Percentiles rank a stretch among this genome's conserved stretches.
Conservation (phyloP, 805 yeast species). For the Yamadazyma phyllophila region DNA sequence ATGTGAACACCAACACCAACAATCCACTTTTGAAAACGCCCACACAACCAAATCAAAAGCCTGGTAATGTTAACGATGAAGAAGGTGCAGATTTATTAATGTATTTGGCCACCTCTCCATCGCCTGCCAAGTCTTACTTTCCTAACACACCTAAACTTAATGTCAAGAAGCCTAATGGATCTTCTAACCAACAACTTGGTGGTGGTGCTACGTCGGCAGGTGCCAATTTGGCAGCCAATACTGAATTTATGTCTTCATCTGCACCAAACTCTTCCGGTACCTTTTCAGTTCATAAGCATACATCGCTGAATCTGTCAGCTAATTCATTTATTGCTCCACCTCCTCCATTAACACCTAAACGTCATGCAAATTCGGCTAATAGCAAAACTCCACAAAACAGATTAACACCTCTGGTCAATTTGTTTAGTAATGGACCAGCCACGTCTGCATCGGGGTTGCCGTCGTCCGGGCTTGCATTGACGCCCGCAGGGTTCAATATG, state of each 20-base stretch:
- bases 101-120: conserved; percentile 82
- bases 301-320: conserved; percentile 16
- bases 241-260: conserved; percentile 11
- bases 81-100: conserved; percentile 83
- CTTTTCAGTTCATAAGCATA: conserved; percentile 12
- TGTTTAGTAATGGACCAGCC: conserved; percentile 19
- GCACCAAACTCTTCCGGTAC: conserved; percentile 29
- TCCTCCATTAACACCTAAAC: conserved; percentile 41
- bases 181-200: background rate
- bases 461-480: conserved; percentile 42
- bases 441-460: conserved; percentile 28
- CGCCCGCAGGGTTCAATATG: conserved; percentile 75
- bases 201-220: background rate
- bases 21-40: conserved; percentile 32
- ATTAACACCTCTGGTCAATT: conserved; percentile 38
- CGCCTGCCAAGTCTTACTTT: conserved; percentile 49
- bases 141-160: conserved; percentile 28
- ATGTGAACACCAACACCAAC: conserved; percentile 8
- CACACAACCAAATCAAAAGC: conserved; percentile 25
- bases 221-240: background rate
- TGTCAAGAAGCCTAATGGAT: background rate
- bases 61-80: conserved; percentile 31
- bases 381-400: conserved; percentile 41
- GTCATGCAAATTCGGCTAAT: conserved; percentile 20
- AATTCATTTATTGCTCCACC: conserved; percentile 39